Conservation (phyloP, 108 stramenopile genomes). For the Nannochloropsis salina region DNA sequence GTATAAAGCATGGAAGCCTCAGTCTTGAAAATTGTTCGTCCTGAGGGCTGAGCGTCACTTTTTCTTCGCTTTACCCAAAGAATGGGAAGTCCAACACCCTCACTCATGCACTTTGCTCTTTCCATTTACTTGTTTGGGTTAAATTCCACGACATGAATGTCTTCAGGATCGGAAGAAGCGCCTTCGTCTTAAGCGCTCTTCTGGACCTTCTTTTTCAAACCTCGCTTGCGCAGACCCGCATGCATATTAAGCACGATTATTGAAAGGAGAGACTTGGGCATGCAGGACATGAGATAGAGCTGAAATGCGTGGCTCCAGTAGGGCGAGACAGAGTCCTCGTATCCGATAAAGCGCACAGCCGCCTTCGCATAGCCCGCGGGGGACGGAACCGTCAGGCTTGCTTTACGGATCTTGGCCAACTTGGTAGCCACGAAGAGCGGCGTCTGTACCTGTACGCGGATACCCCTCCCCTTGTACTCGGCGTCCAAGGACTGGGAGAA, state of each 20-base stretch:
- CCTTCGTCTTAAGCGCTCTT: slow-evolving; percentile 24
- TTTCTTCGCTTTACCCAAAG: no score
- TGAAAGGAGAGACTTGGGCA: slow-evolving; percentile 67
- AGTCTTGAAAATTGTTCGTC: no score
- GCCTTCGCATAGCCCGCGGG: slow-evolving; percentile 71
- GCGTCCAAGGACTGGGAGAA: slow-evolving; percentile 84
- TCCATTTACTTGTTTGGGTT: no score
- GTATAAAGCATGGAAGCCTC: no score
- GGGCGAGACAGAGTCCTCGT: slow-evolving; percentile 69
- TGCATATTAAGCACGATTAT: slow-evolving; percentile 76
- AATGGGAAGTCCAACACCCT: no score
- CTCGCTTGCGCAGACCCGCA: slow-evolving; percentile 75
- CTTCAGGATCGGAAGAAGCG: no score
- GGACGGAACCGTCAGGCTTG: slow-evolving; percentile 72
- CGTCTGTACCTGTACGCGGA: slow-evolving; percentile 89
- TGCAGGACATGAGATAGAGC: slow-evolving; percentile 68
- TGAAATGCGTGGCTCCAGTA: slow-evolving; percentile 87
- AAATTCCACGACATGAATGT: no score
- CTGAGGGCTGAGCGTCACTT: no score
- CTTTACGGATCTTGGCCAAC: slow-evolving; percentile 74
- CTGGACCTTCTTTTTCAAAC: slow-evolving; percentile 76
- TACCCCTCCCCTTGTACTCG: slow-evolving; percentile 74
- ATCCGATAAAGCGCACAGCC: slow-evolving; percentile 75
- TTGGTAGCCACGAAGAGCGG: slow-evolving; percentile 96
- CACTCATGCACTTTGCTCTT: no score